Evolutionary conservation across 1,284 basidiomycete genomes (phyloP).

Genomic region (Tilletia horrida): DNA sequence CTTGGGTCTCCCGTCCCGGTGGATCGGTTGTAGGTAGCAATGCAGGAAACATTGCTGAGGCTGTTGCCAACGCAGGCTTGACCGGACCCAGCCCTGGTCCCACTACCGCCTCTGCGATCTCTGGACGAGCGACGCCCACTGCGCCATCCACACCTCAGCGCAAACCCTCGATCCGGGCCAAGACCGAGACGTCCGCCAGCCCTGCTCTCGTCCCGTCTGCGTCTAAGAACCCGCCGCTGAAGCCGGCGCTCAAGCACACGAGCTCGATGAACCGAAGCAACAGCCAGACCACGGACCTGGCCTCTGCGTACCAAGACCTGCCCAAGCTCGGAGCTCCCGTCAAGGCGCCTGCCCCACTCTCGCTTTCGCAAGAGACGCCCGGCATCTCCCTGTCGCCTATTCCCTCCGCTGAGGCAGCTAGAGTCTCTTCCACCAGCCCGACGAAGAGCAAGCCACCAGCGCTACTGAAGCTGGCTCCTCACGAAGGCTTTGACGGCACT

Average conservation of each 20-base stretch:
- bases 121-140: not conserved
- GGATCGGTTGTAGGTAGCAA: not conserved
- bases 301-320: slow-evolving; percentile 14
- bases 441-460: slow-evolving; percentile 6
- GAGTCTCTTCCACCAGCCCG: slow-evolving; percentile 13
- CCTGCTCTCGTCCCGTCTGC: slow-evolving; percentile 18
- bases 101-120: not conserved
- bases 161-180: slow-evolving; percentile 16
- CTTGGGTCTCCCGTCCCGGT: slow-evolving; percentile 23
- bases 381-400: not conserved
- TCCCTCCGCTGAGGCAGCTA: not conserved
- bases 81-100: slow-evolving; percentile 23
- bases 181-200: not conserved
- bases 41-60: slow-evolving; percentile 37
- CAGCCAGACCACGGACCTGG: slow-evolving; percentile 8
- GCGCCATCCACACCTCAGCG: not conserved
- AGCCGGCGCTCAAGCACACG: slow-evolving; percentile 42
- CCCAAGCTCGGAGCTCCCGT: slow-evolving; percentile 20
- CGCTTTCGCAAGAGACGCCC: not conserved
- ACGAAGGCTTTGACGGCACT: slow-evolving; percentile 47
- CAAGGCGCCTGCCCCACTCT: slow-evolving; percentile 30
- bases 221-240: slow-evolving; percentile 38
- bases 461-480: slow-evolving; percentile 35
- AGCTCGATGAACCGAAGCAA: slow-evolving; percentile 8
- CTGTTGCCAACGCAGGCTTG: slow-evolving; percentile 41